Evolutionary conservation across 192 early-diverging fungal species (phyloP).

Genomic region (Backusella mclennaniae): DNA sequence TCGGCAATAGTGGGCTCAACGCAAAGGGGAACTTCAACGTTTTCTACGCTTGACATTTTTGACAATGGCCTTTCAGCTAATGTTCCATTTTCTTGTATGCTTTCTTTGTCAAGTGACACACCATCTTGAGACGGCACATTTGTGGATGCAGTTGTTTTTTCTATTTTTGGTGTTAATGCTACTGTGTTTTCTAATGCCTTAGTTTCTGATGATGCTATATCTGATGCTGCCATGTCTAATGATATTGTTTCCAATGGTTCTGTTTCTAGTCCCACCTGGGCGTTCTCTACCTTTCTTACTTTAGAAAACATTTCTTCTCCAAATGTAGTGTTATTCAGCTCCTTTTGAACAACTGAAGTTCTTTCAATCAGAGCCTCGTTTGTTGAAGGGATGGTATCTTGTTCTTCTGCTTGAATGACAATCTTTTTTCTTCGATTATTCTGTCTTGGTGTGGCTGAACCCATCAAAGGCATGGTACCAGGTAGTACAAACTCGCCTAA

Average conservation of each 20-base stretch:
- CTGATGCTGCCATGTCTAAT: constrained; percentile 1
- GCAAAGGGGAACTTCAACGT: neutral
- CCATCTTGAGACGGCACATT: constrained; percentile 5
- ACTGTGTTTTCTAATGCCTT: neutral
- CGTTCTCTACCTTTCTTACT: neutral
- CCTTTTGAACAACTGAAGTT: neutral
- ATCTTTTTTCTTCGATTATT: neutral
- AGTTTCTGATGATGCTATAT: neutral
- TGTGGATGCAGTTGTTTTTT: constrained; percentile 16
- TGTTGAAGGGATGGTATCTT: neutral
- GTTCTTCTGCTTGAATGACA: neutral
- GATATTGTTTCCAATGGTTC: neutral
- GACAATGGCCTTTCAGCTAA: neutral
- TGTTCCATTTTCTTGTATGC: neutral
- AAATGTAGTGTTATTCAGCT: neutral
- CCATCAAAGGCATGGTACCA: constrained; percentile 27
- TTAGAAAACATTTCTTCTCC: neutral
- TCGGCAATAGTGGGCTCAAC: neutral
- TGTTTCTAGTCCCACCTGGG: neutral
- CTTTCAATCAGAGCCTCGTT: neutral
- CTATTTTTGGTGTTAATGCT: constrained; percentile 14
- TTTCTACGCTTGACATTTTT: neutral
- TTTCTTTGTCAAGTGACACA: neutral
- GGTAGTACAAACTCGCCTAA: constrained; percentile 29
- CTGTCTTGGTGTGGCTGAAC: constrained; percentile 5